phyloP scores from a whole-genome alignment of 1,284 basidiomycete species.

The Cryptococcus sp. region DNA sequence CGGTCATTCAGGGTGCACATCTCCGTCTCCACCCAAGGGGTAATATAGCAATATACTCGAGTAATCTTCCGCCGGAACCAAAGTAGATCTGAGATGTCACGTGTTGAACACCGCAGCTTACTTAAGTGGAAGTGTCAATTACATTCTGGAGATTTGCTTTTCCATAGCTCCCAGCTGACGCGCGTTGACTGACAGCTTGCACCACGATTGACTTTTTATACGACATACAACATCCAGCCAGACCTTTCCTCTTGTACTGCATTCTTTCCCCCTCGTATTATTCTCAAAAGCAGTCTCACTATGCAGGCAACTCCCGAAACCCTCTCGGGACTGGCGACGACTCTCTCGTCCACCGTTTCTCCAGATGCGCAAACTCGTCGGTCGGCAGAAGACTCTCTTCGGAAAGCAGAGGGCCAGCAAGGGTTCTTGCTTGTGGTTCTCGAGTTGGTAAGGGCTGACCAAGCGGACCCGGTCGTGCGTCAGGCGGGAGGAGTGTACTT shows the following conservation, averaged over 20 bases:
- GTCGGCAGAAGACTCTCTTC: slow-evolving; percentile 75
- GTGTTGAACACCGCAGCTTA: too few relatives aligned
- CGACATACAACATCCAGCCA: too few relatives aligned
- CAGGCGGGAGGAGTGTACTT: slow-evolving; percentile 83
- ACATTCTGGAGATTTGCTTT: too few relatives aligned
- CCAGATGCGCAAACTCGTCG: slow-evolving; percentile 72
- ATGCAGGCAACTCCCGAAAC: slow-evolving; percentile 49
- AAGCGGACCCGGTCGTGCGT: slow-evolving; percentile 60
- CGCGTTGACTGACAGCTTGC: too few relatives aligned
- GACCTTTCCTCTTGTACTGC: not conserved
- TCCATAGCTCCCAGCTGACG: too few relatives aligned
- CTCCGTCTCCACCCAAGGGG: too few relatives aligned
- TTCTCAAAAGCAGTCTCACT: slow-evolving; percentile 13
- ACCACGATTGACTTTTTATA: too few relatives aligned
- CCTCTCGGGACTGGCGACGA: slow-evolving; percentile 41
- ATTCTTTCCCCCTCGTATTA: not conserved
- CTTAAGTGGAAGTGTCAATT: too few relatives aligned
- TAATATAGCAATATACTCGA: too few relatives aligned
- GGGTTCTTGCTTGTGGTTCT: slow-evolving; percentile 82
- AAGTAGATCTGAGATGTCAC: too few relatives aligned
- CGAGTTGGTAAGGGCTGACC: slow-evolving; percentile 64
- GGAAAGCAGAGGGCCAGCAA: slow-evolving; percentile 65
- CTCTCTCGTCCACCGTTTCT: slow-evolving; percentile 58
- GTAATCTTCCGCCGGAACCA: not conserved
- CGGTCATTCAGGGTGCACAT: too few relatives aligned